Evolutionary conservation across 2,329 filamentous ascomycete species (phyloP), one percentile per base, ranked within the genome.

Genomic region (Thelonectria blattea): DNA sequence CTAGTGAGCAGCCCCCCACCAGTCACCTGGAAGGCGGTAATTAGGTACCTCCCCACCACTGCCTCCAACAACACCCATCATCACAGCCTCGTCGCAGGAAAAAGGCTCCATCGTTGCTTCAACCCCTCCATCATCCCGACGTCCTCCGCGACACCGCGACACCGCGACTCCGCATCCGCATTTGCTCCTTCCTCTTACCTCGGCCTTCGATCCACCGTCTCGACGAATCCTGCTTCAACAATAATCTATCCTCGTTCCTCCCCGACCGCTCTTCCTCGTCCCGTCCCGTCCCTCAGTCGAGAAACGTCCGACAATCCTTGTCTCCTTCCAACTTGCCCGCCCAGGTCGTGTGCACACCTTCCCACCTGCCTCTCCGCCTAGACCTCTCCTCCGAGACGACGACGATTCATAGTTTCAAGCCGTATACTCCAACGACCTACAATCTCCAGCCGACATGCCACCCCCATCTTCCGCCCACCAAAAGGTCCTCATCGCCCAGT

Each of bases 401-500:
- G 57, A 42, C 52, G 41, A 52, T 56, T 52, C 58, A 58, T 61
- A 27, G 49, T 50, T 52, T 15, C 47, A 41, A 54, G 15, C 34
- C 51, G 32, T 41, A 42, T 39, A 42, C 18, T 39, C 39, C 37
- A 27, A 43, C 45, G 43, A 50, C 22, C 45, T 37, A 45, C n/a
- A 24, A 18, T 24, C 37, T 43, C 18, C 42, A 18, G 42, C 43
- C 49, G 56, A 52, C 53, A 78, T 79, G 78, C 72, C 78, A 59
- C 74, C 75, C 32, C 69, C 72, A 46, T 73, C 75, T 39, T 62
- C 71, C 37, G 65, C 76, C 49, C 74, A 77, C 62, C 76, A 82
- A 66, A 80, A 77, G 73, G 69, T 73, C 42, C 59, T 79, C 65
- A 70, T 78, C 61, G 64, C 70, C 51, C 74, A 81, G 69, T 83